A percentile compares a stretch with the other conserved stretches of the same genome.
These are phyloP conservation scores for Cardamine chenopodiifolia DNA, from an alignment of 345 rosid species.

Conservation along the genomic window DNA sequence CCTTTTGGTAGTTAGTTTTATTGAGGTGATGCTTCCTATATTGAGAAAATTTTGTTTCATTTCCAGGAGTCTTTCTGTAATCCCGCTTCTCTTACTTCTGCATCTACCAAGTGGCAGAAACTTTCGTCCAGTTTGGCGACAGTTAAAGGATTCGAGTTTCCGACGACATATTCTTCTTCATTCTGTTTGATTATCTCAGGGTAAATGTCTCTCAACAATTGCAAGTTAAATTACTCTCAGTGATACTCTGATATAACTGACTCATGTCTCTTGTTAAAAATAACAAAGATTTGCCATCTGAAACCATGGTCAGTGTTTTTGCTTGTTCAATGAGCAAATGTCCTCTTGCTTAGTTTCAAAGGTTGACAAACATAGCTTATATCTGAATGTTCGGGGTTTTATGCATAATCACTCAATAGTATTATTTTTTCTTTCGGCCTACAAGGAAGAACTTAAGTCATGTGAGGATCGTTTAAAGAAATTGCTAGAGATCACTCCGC, in stretches of 20 bases:
- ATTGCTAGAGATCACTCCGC: constrained; percentile 90
- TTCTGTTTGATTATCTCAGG: constrained; percentile 89
- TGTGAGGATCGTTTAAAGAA: constrained; percentile 89
- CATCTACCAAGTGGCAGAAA: constrained; percentile 91
- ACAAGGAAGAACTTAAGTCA: constrained; percentile 92
- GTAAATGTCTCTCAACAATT: constrained; percentile 47
- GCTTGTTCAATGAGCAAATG: constrained; percentile 17
- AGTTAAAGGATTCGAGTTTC: constrained; percentile 97
- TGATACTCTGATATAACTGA: constrained; percentile 20
- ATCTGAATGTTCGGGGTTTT: not conserved
- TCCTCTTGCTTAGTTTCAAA: constrained; percentile 25
- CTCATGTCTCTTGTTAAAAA: constrained; percentile 51
- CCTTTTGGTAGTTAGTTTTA: constrained; percentile 1
- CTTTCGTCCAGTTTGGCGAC: constrained; percentile 77
- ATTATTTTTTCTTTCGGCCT: constrained; percentile 22
- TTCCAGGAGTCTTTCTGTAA: constrained; percentile 90
- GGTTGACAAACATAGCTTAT: constrained; percentile 16
- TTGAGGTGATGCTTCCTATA: constrained; percentile 3
- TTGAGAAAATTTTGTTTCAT: constrained; percentile 16
- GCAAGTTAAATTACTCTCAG: constrained; percentile 15
- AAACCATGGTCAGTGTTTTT: constrained; percentile 81
- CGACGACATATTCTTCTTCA: constrained; percentile 95
- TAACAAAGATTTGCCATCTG: constrained; percentile 90
- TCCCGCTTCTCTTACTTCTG: constrained; percentile 70
- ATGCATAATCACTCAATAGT: constrained; percentile 12